Evolutionary conservation across 352 stramenopile species (phyloP), one percentile per base, ranked within the genome.

Genomic region (Pythium phragmiticola): DNA sequence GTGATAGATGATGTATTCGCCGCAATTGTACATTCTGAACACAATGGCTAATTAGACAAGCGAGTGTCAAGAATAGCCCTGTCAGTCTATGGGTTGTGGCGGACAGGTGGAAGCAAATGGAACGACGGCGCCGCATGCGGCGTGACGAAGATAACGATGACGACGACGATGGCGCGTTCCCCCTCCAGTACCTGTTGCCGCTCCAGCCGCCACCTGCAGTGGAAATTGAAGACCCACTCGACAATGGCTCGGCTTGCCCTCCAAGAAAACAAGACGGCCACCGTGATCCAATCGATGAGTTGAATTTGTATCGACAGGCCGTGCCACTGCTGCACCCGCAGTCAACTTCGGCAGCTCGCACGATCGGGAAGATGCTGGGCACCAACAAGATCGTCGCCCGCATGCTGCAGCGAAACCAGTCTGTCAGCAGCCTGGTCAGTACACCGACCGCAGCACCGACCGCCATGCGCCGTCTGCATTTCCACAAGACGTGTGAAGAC

Each of bases 281-380:
- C n/a, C 19, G 16, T 30, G 49, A 39, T 2, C 39, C 57, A 14
- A n/a, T 43, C 13, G 65, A 72, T 39, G 48, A 68, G 19, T 52
- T 85, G 11, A 67, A 73, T 14, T 34, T 89, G 23, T 87, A 88
- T 55, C 71, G 67, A 26, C 82, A 92, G 39, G 69, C 80, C 11
- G 73, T 79, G 7, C 75, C 81, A 21, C 67, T 90, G 16, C 65
- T 92, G 16, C 76, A 89, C 21, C 68, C 77, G 13, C 68, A 84
- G n/a, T 90, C 81, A 33, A 87, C 65, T 28, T 77, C 84, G 17
- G 74, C 71, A 19, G 72, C 78, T 16, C 83, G 82, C 63, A 92
- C 80, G 1, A 65, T 89, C 4, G 74, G 75, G 36, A 76, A 73
- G 33, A 87, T 90, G 45, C 50, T 88, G 33, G 64, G 66, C 14